A percentile compares a stretch with the other conserved stretches of the same genome.
phyloP scores from a whole-genome alignment of 2,329 filamentous ascomycete species.

The Cladosporium phlei region DNA sequence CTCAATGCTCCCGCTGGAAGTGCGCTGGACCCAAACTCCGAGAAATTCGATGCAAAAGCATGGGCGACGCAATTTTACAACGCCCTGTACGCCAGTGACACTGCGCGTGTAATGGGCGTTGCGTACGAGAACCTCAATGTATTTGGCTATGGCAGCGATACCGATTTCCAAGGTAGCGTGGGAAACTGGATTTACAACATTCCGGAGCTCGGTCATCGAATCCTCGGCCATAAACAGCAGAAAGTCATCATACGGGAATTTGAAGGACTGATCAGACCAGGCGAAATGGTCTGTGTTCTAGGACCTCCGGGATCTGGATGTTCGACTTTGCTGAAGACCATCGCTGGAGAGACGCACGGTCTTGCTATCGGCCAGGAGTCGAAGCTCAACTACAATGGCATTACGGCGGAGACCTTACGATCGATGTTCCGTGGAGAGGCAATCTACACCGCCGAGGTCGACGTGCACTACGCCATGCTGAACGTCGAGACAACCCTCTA shows the following conservation, averaged over 20 bases:
- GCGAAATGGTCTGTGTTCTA: slow-evolving; percentile 73
- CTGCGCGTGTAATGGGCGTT: slow-evolving; percentile 42
- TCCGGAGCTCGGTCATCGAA: not conserved
- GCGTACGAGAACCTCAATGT: slow-evolving; percentile 44
- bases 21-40: not conserved
- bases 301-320: slow-evolving; percentile 67
- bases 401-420: slow-evolving; percentile 69
- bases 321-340: slow-evolving; percentile 80
- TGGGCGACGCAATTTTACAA: slow-evolving; percentile 5
- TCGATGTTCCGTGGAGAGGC: slow-evolving; percentile 74
- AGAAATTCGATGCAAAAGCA: slow-evolving; percentile 2
- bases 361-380: slow-evolving; percentile 66
- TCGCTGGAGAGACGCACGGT: slow-evolving; percentile 77
- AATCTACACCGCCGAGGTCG: slow-evolving; percentile 80
- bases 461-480: slow-evolving; percentile 73
- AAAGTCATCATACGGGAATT: slow-evolving; percentile 58
- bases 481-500: slow-evolving; percentile 73
- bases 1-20: slow-evolving; percentile 2
- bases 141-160: slow-evolving; percentile 44
- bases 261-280: slow-evolving; percentile 63
- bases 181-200: slow-evolving; percentile 31
- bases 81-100: slow-evolving; percentile 17
- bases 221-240: slow-evolving; percentile 20
- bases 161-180: slow-evolving; percentile 49
- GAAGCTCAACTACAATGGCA: slow-evolving; percentile 78